Conservation (phyloP, 768 basidiomycete species). For the Termitomyces bulborhizus region DNA sequence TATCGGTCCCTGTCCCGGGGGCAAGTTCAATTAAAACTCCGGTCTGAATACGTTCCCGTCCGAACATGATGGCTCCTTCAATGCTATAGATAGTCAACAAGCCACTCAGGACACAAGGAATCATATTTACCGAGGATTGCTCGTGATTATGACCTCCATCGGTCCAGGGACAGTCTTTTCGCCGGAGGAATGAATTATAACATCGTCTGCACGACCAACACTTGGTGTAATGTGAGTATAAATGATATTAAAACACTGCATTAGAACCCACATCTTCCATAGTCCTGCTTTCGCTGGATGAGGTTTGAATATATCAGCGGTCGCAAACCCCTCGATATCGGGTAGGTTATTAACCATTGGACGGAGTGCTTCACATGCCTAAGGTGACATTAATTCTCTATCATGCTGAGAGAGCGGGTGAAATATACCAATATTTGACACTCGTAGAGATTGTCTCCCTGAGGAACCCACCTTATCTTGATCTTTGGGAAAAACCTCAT, state of each 20-base stretch:
- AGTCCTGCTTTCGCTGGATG: background rate
- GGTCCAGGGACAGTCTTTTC: background rate
- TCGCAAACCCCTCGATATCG: constrained; percentile 28
- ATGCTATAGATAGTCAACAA: background rate
- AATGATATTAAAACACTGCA: background rate
- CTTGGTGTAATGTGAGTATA: background rate
- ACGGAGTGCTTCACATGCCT: background rate
- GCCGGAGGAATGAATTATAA: background rate
- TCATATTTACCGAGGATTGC: background rate
- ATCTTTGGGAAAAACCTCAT: background rate
- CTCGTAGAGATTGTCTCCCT: background rate
- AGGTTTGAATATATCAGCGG: constrained; percentile 11
- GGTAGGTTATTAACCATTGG: constrained; percentile 14
- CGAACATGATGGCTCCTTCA: background rate
- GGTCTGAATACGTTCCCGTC: background rate
- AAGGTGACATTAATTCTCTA: background rate
- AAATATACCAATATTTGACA: background rate
- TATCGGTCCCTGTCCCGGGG: background rate
- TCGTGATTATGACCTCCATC: background rate
- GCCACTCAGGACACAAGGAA: background rate
- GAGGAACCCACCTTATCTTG: background rate
- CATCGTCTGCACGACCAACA: background rate
- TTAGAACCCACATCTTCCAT: background rate
- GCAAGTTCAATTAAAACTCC: background rate
- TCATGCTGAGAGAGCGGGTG: background rate